A percentile compares a stretch with the other conserved stretches of the same genome.
Conservation (phyloP, 2,329 filamentous ascomycete species). For the Graphiopsis chlorocephala region DNA sequence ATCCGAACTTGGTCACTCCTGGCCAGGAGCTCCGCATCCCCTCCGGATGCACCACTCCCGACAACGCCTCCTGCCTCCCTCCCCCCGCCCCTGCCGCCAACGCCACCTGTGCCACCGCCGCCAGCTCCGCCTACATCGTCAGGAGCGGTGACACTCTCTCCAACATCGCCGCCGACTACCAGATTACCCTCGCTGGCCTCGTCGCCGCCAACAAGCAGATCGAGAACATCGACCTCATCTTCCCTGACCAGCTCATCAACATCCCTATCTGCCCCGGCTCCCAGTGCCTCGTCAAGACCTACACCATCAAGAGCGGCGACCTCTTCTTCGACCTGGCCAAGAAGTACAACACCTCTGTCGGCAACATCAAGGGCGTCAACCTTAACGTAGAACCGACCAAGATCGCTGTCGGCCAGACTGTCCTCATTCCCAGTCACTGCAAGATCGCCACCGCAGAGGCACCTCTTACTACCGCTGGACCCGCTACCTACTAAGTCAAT, state of each 20-base stretch:
- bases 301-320: conserved; percentile 26
- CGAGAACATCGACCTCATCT: conserved; percentile 22
- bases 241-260: conserved; percentile 26
- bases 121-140: conserved; percentile 25
- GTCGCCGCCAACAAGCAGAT: conserved; percentile 26
- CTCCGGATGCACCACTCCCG: conserved; percentile 26
- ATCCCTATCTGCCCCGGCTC: conserved; percentile 26
- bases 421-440: conserved; percentile 20
- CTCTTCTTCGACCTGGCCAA: conserved; percentile 25
- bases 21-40: conserved; percentile 30
- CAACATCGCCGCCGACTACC: conserved; percentile 24
- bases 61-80: conserved; percentile 27
- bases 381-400: conserved; percentile 20
- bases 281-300: conserved; percentile 23
- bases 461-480: background rate
- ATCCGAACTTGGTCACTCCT: conserved; percentile 35
- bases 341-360: conserved; percentile 21
- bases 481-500: background rate
- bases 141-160: conserved; percentile 24
- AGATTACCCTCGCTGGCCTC: conserved; percentile 27
- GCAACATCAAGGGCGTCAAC: conserved; percentile 28
- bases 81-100: conserved; percentile 14
- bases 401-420: conserved; percentile 19
- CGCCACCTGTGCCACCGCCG: conserved; percentile 26
- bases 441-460: background rate